phyloP scores from a whole-genome alignment of 176 grass and related monocot genomes.

The Zoysia pacifica region DNA sequence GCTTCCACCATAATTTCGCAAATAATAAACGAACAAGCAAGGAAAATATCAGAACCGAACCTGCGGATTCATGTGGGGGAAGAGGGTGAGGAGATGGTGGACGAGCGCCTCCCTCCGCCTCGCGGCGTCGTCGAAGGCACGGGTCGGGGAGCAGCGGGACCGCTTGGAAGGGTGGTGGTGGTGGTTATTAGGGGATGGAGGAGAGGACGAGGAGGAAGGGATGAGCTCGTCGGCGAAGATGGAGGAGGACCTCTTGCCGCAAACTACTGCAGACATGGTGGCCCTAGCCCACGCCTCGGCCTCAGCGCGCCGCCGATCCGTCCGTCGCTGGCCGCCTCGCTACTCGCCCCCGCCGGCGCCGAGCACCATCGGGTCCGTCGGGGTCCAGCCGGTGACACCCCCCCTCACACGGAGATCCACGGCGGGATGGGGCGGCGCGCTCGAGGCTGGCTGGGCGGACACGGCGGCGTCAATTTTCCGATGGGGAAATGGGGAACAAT shows the following conservation, averaged over 20 bases:
- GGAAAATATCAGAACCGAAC: slow-evolving; percentile 10
- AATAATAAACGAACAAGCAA: neutral
- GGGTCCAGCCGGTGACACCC: slow-evolving; percentile 19
- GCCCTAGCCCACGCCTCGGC: slow-evolving; percentile 18
- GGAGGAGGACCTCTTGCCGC: slow-evolving; percentile 95
- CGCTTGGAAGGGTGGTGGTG: slow-evolving; percentile 62
- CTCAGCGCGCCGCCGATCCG: slow-evolving; percentile 42
- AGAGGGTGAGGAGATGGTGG: slow-evolving; percentile 54
- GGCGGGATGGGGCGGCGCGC: slow-evolving; percentile 33
- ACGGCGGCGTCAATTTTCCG: neutral
- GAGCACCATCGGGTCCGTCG: slow-evolving; percentile 51
- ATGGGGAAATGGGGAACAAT: neutral
- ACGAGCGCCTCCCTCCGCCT: slow-evolving; percentile 47
- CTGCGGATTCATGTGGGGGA: slow-evolving; percentile 85
- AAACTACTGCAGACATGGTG: slow-evolving; percentile 98
- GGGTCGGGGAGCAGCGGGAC: slow-evolving; percentile 60
- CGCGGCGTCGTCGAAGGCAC: slow-evolving; percentile 42
- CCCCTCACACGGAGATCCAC: slow-evolving; percentile 46
- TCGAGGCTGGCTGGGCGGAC: neutral
- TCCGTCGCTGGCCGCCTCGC: slow-evolving; percentile 37
- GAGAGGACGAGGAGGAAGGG: slow-evolving; percentile 52
- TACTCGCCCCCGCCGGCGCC: slow-evolving; percentile 40
- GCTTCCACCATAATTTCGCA: neutral
- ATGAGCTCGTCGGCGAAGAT: slow-evolving; percentile 82
- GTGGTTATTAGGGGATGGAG: slow-evolving; percentile 30